phyloP scores from a whole-genome alignment of 768 basidiomycete species.

The Leccinum incarnatum region DNA sequence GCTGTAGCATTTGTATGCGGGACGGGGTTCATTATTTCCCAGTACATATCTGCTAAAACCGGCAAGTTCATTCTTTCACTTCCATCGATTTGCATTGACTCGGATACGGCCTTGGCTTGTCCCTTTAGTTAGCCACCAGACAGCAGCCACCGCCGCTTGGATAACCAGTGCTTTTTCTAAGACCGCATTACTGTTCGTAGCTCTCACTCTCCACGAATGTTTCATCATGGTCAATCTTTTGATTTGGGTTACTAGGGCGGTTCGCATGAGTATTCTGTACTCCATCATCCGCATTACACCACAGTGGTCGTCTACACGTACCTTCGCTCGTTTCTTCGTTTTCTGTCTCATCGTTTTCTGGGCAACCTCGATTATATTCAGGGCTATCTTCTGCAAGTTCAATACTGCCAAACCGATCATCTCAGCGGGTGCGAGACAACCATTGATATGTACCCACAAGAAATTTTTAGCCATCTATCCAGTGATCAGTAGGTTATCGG shows the following conservation, averaged over 20 bases:
- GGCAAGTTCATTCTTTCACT: neutral
- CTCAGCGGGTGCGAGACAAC: neutral
- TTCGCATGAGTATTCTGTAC: neutral
- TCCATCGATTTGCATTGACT: neutral
- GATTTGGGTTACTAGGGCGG: neutral
- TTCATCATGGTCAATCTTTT: neutral
- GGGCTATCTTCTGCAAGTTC: neutral
- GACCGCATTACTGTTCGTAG: neutral
- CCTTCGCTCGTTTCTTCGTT: neutral
- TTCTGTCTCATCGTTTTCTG: neutral
- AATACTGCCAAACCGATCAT: neutral
- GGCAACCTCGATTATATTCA: neutral
- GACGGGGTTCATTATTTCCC: neutral
- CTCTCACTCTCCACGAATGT: neutral
- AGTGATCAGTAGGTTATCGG: neutral
- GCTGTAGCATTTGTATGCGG: neutral
- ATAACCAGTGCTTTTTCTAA: neutral
- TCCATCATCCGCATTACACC: neutral
- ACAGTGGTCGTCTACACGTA: neutral
- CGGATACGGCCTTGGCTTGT: neutral
- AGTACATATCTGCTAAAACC: neutral
- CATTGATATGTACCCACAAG: neutral
- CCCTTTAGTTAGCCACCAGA: neutral
- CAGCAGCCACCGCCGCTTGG: neutral
- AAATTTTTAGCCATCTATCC: neutral